These are phyloP conservation scores for Leccinum boreale DNA, from an alignment of 768 basidiomycete genomes.

Conservation along the genomic window DNA sequence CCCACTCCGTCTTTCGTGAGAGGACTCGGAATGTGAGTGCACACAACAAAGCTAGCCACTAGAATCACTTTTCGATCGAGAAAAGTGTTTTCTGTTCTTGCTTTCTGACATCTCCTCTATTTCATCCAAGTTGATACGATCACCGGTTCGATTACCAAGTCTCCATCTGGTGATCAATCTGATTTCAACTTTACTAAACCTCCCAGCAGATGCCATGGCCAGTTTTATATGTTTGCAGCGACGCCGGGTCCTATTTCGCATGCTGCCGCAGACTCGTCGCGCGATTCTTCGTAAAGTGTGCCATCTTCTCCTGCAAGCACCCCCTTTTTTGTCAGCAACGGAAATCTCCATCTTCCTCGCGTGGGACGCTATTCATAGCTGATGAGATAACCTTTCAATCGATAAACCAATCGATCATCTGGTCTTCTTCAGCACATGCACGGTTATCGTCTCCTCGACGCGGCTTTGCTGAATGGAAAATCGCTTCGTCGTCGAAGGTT, in stretches of 20 bases:
- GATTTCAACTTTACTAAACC: background rate
- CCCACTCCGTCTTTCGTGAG: background rate
- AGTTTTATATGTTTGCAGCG: background rate
- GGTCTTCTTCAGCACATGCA: background rate
- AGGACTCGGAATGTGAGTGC: background rate
- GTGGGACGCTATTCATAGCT: conserved; percentile 17
- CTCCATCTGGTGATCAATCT: background rate
- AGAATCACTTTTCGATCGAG: conserved; percentile 1
- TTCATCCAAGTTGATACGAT: background rate
- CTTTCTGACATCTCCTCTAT: background rate
- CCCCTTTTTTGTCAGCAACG: conserved; percentile 1
- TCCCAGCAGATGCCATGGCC: background rate
- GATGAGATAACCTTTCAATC: conserved; percentile 22
- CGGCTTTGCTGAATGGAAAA: background rate
- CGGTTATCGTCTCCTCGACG: conserved; percentile 1
- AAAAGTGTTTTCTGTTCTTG: background rate
- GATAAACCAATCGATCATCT: conserved; percentile 16
- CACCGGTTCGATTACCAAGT: conserved; percentile 6
- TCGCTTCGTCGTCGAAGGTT: background rate
- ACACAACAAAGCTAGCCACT: background rate
- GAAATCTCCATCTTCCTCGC: conserved; percentile 14
- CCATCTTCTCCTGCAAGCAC: background rate
- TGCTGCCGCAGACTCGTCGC: background rate
- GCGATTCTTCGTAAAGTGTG: conserved; percentile 9
- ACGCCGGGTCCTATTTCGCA: conserved; percentile 7